These are phyloP conservation scores for Globisporangium paroecandrum DNA, from an alignment of 352 stramenopile species.

Conservation along the genomic window DNA sequence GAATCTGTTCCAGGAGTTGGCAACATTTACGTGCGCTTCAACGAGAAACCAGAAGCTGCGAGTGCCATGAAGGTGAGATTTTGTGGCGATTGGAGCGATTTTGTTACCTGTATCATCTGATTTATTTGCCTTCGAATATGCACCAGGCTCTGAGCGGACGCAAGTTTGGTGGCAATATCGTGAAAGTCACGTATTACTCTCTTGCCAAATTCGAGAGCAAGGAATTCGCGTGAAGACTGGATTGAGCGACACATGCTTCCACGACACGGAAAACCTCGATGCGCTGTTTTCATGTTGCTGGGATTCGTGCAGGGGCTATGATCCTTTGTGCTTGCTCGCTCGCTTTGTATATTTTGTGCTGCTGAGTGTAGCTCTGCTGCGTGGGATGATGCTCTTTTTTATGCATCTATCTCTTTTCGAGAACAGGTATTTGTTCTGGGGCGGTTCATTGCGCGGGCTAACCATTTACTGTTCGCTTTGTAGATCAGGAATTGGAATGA, in stretches of 20 bases:
- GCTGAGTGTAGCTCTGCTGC: conserved; percentile 5
- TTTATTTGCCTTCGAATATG: neutral
- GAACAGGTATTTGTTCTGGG: conserved; percentile 18
- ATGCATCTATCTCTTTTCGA: conserved; percentile 6
- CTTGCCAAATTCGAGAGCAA: conserved; percentile 70
- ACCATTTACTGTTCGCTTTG: conserved; percentile 24
- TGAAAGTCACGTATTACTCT: conserved; percentile 77
- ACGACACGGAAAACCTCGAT: neutral
- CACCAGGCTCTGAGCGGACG: conserved; percentile 70
- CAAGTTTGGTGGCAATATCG: conserved; percentile 86
- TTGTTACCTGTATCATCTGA: neutral
- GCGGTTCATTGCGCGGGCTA: conserved; percentile 17
- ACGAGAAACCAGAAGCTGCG: conserved; percentile 46
- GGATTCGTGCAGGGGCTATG: neutral
- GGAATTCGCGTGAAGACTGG: conserved; percentile 37
- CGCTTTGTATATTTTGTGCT: conserved; percentile 16
- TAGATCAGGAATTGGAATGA: conserved; percentile 28
- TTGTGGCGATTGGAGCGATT: neutral
- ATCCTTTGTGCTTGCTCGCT: conserved; percentile 11
- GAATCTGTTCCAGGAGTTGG: conserved; percentile 57
- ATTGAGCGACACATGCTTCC: neutral
- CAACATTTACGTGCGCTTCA: conserved; percentile 81
- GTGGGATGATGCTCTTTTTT: conserved; percentile 8
- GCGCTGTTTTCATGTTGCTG: neutral
- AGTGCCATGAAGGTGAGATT: conserved; percentile 57